phyloP scores from a whole-genome alignment of 257 asterid genomes.

The Lycium ferocissimum region DNA sequence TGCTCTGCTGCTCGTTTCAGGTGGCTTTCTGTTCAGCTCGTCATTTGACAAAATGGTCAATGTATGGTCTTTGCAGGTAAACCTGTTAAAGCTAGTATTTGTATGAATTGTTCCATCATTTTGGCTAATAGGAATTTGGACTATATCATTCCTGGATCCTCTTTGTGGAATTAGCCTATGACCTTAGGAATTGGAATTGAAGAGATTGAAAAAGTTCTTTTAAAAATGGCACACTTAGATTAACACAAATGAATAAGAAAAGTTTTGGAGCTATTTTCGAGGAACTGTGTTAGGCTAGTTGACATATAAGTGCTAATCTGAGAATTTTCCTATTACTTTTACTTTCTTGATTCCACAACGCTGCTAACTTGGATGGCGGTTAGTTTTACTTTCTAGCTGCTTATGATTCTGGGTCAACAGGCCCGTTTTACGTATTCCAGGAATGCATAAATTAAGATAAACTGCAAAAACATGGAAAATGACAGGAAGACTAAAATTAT shows the following conservation, averaged over 20 bases:
- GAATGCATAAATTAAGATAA: no score
- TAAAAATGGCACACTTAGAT: neutral
- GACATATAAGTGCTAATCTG: neutral
- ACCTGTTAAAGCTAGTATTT: constrained; percentile 25
- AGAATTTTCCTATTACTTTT: neutral
- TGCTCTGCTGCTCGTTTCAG: constrained; percentile 45
- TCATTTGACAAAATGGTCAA: constrained; percentile 80
- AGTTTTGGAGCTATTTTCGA: neutral
- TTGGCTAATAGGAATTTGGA: neutral
- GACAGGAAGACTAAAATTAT: no score
- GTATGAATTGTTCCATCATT: neutral
- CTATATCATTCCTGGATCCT: constrained; percentile 9
- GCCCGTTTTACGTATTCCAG: no score
- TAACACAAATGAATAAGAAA: neutral
- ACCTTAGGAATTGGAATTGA: neutral
- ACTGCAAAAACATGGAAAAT: no score
- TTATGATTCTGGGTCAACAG: no score
- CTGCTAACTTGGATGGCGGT: no score
- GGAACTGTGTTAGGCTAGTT: constrained; percentile 8
- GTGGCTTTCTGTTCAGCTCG: constrained; percentile 92
- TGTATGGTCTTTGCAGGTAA: constrained; percentile 94
- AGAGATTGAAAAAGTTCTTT: neutral
- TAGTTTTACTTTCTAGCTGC: no score
- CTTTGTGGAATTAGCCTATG: constrained; percentile 16
- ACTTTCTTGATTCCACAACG: neutral